A percentile compares a stretch with the other conserved stretches of the same genome.
Conservation (phyloP, 2,329 filamentous ascomycete species). For the Phoma herbarum region DNA sequence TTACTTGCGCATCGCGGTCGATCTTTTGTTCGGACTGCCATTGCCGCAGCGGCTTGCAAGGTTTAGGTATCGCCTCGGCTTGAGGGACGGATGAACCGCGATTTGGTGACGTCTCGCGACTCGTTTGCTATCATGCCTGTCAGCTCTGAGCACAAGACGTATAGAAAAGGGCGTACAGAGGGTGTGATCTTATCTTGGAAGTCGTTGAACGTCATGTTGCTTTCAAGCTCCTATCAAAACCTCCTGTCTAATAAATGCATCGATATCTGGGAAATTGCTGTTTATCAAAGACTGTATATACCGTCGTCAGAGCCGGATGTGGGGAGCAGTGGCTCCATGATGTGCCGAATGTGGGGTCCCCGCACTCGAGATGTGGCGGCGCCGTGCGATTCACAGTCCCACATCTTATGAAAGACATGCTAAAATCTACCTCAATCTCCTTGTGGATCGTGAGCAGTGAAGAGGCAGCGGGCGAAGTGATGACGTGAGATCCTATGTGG, state of each 20-base stretch:
- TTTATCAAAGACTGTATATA: neutral
- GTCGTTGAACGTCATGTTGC: constrained; percentile 43
- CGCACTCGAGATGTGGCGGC: constrained; percentile 12
- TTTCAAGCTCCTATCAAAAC: neutral
- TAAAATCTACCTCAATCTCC: no score
- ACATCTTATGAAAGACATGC: neutral
- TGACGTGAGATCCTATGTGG: constrained; percentile 7
- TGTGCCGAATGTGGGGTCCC: constrained; percentile 41
- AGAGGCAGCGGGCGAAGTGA: neutral
- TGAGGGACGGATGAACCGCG: constrained; percentile 53
- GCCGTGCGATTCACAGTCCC: neutral
- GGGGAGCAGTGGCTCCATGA: constrained; percentile 14
- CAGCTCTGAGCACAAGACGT: no score
- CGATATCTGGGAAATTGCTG: no score
- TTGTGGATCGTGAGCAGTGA: neutral
- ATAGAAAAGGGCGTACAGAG: no score
- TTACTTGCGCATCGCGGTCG: constrained; percentile 56
- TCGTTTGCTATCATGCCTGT: constrained; percentile 30
- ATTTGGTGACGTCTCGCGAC: constrained; percentile 52
- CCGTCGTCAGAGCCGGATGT: constrained; percentile 10
- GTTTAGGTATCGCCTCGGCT: constrained; percentile 48
- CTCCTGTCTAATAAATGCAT: neutral
- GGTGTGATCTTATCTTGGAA: constrained; percentile 46
- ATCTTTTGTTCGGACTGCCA: constrained; percentile 54
- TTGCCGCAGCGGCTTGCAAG: constrained; percentile 46